Evolutionary conservation across 176 grass and related monocot genomes (phyloP), one percentile per base, ranked within the genome.

Genomic region (Leersia perrieri): DNA sequence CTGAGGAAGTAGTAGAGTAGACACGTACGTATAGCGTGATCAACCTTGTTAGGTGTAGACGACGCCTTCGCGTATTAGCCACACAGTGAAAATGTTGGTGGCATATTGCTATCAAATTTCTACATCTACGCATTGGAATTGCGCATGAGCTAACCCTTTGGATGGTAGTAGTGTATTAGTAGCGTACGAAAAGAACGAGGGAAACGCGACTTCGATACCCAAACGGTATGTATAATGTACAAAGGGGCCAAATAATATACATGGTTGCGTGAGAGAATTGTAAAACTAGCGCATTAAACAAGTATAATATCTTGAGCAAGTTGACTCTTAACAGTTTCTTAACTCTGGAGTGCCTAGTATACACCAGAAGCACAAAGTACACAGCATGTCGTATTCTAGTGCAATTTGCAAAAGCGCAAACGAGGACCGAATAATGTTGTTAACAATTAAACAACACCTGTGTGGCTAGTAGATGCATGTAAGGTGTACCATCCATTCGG

Each of bases 131-230:
- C 18, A 49, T 3, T 57, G 26, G 34, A 55, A 53, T 73, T 33
- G 14, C 49, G 36, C 75, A 78, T 68, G 75, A 5, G 36, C 66
- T 18, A 78, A 5, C 61, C 68, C 25, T 68, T 84, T 31, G 33
- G 40, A n/a, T 51, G 4, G 26, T 70, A 60, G 66, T 13, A 60
- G 66, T 13, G 20, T 13, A 12, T 11, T 35, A 35, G 69, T 31
- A 31, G 26, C 40, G 26, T 44, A 63, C 63, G 63, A 51, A 69
- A 70, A 55, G 65, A 41, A 20, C 0, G 9, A 13, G 27, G 72
- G 68, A 30, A 55, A 45, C 49, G 63, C 29, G 82, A 89, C 72
- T 72, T 85, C 72, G 87, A 85, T 60, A 27, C 72, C 27, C 77
- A 31, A 72, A 9, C 82, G n/a, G 82, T 61, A 85, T 33, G 77